Evolutionary conservation across 495 filamentous ascomycete species (phyloP).

Genomic region (Penicillium coffeae): DNA sequence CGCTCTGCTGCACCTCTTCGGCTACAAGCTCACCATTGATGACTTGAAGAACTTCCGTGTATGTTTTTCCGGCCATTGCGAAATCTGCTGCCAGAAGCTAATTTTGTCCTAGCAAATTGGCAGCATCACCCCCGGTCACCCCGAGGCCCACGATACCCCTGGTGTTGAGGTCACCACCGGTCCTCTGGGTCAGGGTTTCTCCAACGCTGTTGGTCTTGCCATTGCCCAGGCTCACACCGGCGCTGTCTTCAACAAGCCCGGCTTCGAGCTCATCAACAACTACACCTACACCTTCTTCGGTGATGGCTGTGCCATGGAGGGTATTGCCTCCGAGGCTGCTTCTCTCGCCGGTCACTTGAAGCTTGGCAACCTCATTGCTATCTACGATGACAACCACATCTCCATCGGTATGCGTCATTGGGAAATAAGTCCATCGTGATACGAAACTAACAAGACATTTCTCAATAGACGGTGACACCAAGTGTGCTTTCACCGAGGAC

Average conservation of each 20-base stretch:
- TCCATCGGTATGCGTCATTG: conserved; percentile 63
- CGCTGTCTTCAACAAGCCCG: conserved; percentile 94
- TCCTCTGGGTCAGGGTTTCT: conserved; percentile 91
- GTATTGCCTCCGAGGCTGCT: conserved; percentile 89
- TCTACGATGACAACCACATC: conserved; percentile 99
- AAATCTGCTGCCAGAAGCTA: neutral
- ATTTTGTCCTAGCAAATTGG: conserved; percentile 60
- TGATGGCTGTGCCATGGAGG: conserved; percentile 98
- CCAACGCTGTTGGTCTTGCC: conserved; percentile 93
- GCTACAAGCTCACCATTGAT: conserved; percentile 79
- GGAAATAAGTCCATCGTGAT: neutral
- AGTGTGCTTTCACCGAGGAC: conserved; percentile 95
- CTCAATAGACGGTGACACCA: conserved; percentile 79
- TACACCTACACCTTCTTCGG: conserved; percentile 96
- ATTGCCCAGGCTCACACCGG: conserved; percentile 90
- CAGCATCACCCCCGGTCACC: conserved; percentile 95
- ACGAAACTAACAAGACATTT: conserved; percentile 6
- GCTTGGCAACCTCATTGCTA: conserved; percentile 91
- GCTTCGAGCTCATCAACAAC: conserved; percentile 88
- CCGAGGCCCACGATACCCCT: conserved; percentile 92
- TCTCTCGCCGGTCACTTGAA: conserved; percentile 93
- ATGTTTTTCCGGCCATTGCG: conserved; percentile 34
- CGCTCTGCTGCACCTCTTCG: conserved; percentile 94
- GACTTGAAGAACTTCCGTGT: conserved; percentile 95
- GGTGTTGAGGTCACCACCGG: conserved; percentile 98